These are phyloP conservation scores for Penicillium chermesinum DNA, from an alignment of 495 filamentous ascomycete genomes.

Conservation along the genomic window DNA sequence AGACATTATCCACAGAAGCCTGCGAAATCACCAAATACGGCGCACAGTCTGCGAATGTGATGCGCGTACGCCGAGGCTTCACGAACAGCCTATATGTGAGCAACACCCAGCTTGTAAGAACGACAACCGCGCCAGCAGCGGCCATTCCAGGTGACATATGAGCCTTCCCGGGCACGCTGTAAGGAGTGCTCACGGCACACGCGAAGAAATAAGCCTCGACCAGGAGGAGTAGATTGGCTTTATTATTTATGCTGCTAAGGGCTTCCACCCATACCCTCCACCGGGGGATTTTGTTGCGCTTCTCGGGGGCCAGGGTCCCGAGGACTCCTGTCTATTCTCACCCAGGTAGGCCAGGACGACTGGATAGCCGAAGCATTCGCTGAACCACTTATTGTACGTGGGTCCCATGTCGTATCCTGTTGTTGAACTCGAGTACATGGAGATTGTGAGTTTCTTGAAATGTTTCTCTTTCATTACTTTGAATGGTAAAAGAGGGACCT, in stretches of 20 bases:
- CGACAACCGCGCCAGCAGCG: background rate
- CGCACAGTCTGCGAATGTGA: constrained; percentile 79
- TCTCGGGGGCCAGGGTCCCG: constrained; percentile 47
- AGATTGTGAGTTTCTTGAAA: constrained; percentile 49
- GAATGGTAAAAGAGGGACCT: constrained; percentile 55
- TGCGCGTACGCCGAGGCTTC: constrained; percentile 28
- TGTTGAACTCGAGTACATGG: constrained; percentile 60
- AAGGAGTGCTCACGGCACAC: background rate
- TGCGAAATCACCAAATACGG: constrained; percentile 69
- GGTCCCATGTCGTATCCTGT: constrained; percentile 62
- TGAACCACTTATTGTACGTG: constrained; percentile 70
- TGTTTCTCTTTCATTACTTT: constrained; percentile 5
- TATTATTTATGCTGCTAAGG: background rate
- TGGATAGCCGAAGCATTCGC: constrained; percentile 59
- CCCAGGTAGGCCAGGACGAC: constrained; percentile 68
- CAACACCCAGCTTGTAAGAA: background rate
- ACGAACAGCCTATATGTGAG: background rate
- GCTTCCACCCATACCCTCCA: constrained; percentile 1
- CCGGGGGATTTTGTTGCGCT: constrained; percentile 5
- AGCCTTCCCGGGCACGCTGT: background rate
- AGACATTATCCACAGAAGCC: constrained; percentile 63
- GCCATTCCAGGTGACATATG: background rate
- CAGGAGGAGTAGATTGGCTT: background rate
- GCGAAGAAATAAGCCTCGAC: background rate
- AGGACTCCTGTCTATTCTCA: constrained; percentile 56